A percentile compares a stretch with the other conserved stretches of the same genome.
phyloP scores from a whole-genome alignment of 1,284 basidiomycete genomes.

The Microbotryomycetes sp. region DNA sequence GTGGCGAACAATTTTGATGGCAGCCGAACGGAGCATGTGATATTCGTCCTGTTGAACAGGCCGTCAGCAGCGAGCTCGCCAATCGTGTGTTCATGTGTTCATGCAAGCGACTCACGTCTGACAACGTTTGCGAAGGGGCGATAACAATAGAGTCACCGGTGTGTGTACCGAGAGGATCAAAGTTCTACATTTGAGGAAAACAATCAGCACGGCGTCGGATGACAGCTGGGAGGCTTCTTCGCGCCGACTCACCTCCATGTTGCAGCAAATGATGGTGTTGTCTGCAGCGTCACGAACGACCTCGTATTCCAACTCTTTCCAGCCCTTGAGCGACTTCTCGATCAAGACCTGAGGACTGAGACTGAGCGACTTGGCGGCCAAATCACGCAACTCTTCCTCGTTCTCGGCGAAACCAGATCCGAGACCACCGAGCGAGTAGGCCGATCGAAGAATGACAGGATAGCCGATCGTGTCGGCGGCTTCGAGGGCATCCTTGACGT shows the following conservation, averaged over 20 bases:
- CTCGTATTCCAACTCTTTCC: constrained; percentile 99
- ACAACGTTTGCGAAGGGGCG: constrained; percentile 94
- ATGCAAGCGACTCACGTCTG: constrained; percentile 56
- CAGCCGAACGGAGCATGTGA: constrained; percentile 97
- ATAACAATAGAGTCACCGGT: constrained; percentile 99
- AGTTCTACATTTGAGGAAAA: constrained; percentile 72
- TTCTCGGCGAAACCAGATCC: constrained; percentile 98
- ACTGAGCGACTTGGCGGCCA: constrained; percentile 84
- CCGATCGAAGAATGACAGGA: constrained; percentile 95
- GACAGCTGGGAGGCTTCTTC: neutral
- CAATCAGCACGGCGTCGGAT: neutral
- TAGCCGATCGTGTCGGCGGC: constrained; percentile 92
- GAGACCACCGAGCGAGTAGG: constrained; percentile 96
- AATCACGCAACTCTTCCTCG: constrained; percentile 87
- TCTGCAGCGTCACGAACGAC: constrained; percentile 96
- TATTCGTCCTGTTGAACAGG: constrained; percentile 49
- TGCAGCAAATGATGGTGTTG: constrained; percentile 36
- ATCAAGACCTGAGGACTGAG: constrained; percentile 94
- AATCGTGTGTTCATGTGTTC: constrained; percentile 8
- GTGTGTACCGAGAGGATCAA: constrained; percentile 96
- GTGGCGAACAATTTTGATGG: constrained; percentile 95
- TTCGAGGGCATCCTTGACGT: constrained; percentile 81
- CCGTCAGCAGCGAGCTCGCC: neutral
- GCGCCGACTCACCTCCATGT: constrained; percentile 45
- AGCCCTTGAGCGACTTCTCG: constrained; percentile 97